These are phyloP conservation scores for Boletus calvinii DNA, from an alignment of 1,284 basidiomycete genomes.

Conservation along the genomic window DNA sequence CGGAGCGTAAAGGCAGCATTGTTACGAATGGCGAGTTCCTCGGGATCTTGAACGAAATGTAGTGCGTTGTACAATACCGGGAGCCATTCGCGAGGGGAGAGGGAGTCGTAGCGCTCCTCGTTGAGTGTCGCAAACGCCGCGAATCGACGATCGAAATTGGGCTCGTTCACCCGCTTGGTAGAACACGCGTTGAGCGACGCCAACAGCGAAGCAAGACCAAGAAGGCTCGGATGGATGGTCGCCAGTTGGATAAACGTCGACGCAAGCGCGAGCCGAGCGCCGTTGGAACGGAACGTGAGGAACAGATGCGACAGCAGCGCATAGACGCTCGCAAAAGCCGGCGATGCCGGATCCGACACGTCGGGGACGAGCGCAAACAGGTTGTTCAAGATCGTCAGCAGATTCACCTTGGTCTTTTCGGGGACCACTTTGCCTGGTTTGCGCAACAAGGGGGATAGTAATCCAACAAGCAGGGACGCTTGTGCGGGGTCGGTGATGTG, in stretches of 20 bases:
- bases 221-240: slow-evolving; percentile 48
- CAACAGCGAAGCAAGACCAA: slow-evolving; percentile 54
- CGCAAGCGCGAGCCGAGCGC: slow-evolving; percentile 67
- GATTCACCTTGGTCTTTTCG: slow-evolving; percentile 86
- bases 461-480: slow-evolving; percentile 69
- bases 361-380: slow-evolving; percentile 77
- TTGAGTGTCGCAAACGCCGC: slow-evolving; percentile 78
- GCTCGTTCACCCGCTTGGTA: slow-evolving; percentile 80
- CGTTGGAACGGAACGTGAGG: slow-evolving; percentile 69
- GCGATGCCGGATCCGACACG: slow-evolving; percentile 50
- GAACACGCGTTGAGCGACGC: slow-evolving; percentile 87
- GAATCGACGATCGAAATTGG: slow-evolving; percentile 89
- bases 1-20: slow-evolving; percentile 80
- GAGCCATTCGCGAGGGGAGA: slow-evolving; percentile 72
- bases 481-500: slow-evolving; percentile 72
- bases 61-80: slow-evolving; percentile 85
- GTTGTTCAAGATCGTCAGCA: slow-evolving; percentile 75
- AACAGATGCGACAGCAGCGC: slow-evolving; percentile 74
- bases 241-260: slow-evolving; percentile 65
- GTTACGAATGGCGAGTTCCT: slow-evolving; percentile 85
- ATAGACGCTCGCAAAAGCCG: slow-evolving; percentile 59
- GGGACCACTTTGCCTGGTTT: slow-evolving; percentile 76
- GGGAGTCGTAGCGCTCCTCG: slow-evolving; percentile 50
- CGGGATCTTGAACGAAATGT: slow-evolving; percentile 85
- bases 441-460: slow-evolving; percentile 83